A percentile compares a stretch with the other conserved stretches of the same genome.
These are phyloP conservation scores for Boletus sp. DNA, from an alignment of 1,284 basidiomycete genomes.

Conservation along the genomic window DNA sequence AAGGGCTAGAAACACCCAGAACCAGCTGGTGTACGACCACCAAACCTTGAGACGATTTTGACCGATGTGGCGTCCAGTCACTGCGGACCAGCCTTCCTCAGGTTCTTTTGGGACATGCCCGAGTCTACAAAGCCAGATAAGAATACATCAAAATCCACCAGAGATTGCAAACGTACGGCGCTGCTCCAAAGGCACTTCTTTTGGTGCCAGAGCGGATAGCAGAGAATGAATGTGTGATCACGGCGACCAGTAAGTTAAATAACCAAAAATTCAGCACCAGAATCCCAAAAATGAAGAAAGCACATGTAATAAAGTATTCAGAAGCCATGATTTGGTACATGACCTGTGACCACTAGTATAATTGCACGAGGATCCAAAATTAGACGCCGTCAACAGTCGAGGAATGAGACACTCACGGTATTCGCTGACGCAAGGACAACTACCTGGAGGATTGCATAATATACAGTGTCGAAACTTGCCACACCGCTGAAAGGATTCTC, in stretches of 20 bases:
- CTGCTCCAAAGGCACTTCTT: conserved; percentile 90
- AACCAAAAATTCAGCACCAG: conserved; percentile 91
- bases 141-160: neutral
- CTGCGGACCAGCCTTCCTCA: conserved; percentile 56
- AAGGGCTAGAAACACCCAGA: conserved; percentile 78
- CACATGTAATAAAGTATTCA: conserved; percentile 83
- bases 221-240: conserved; percentile 93
- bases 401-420: conserved; percentile 45
- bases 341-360: conserved; percentile 60
- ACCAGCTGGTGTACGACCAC: conserved; percentile 62
- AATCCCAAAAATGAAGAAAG: conserved; percentile 86
- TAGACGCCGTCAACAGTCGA: neutral
- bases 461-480: conserved; percentile 90
- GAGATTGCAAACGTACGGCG: conserved; percentile 43
- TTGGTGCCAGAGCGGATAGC: conserved; percentile 87
- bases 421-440: conserved; percentile 82
- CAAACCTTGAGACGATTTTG: conserved; percentile 51
- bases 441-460: conserved; percentile 79
- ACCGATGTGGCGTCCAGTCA: conserved; percentile 41
- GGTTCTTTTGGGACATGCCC: conserved; percentile 47
- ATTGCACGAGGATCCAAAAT: neutral
- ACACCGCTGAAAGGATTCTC: conserved; percentile 68
- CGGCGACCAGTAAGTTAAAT: conserved; percentile 93
- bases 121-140: conserved; percentile 34
- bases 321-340: conserved; percentile 94